Evolutionary conservation across 83 land plant species (phyloP), one percentile per base, ranked within the genome.

Genomic region (Thuja plicata): DNA sequence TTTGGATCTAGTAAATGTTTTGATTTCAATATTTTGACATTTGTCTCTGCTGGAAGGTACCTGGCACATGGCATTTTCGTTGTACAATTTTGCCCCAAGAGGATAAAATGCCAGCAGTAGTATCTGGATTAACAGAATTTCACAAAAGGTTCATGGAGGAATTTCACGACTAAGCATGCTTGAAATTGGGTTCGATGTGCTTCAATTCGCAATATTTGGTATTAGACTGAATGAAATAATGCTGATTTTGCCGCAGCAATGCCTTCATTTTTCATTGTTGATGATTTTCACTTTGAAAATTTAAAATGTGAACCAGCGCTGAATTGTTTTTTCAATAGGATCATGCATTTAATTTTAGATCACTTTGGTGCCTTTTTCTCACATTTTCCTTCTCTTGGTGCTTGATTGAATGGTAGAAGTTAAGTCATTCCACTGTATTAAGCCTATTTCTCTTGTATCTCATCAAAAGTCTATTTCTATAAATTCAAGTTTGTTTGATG

Each of bases 81-180:
- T 94, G 96, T 91, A 95, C 97, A 43, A 95, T 95, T 70, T 89
- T 95, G 55, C 97, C 97, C 27, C 93, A 93, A 79, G 97, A 95
- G 90, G 95, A 95, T 19, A 95, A 93, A 89, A 94, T 95, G 86
- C 96, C 96, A 46, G 92, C 91, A 3, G 83, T 95, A 50, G 89
- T 94, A 34, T 45, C 93, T 45, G 90, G 93, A 0, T 88, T 95
- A 41, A 93, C 92, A 16, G 91, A 86, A 13, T 95, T 95, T 90
- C 97, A 95, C 84, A 73, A 93, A 37, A 89, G 85, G 71, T 95
- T 95, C 88, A 95, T 95, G 97, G 93, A 90, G 27, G 94, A 95
- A 82, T 95, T 84, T 87, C 94, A 91, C 55, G 95, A 93, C 79
- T 95, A 86, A 90, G 37, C 78, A 74, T 11, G 16, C 78, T 32